These are phyloP conservation scores for Lasiosphaeria ovina DNA, from an alignment of 495 filamentous ascomycete species.

Conservation along the genomic window DNA sequence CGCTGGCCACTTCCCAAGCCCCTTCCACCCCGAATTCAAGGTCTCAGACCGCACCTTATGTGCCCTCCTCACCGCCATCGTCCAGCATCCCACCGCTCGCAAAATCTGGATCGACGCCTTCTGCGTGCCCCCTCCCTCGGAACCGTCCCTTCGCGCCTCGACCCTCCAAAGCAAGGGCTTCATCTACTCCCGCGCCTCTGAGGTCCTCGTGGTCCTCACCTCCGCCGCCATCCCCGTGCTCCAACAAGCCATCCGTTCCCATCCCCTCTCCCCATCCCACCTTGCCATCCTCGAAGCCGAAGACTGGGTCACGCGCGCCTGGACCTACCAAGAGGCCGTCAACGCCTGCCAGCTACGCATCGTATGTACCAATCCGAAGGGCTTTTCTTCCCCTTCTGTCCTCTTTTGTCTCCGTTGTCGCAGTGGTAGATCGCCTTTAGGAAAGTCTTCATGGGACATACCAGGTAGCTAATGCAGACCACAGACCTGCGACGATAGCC, in stretches of 20 bases:
- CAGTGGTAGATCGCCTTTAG: too few species aligned
- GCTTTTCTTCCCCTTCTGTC: background rate
- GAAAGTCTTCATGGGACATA: too few species aligned
- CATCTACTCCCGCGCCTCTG: slow-evolving; percentile 4
- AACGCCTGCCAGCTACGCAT: background rate
- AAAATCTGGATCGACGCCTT: slow-evolving; percentile 9
- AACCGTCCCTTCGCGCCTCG: background rate
- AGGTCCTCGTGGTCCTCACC: slow-evolving; percentile 5
- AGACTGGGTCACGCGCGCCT: slow-evolving; percentile 11
- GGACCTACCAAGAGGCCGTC: slow-evolving; percentile 14
- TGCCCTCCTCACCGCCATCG: background rate
- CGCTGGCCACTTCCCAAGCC: background rate
- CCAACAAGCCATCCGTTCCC: background rate
- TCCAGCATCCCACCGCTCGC: background rate
- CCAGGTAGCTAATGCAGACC: too few species aligned
- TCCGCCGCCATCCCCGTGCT: background rate
- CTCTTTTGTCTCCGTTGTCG: too few species aligned
- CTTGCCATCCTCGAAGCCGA: background rate
- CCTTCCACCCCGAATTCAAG: background rate
- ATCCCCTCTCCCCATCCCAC: background rate
- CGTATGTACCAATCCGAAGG: background rate
- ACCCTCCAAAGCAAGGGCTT: slow-evolving; percentile 8
- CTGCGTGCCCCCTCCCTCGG: background rate
- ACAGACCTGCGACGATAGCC: background rate
- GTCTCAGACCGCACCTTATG: background rate